A percentile compares a stretch with the other conserved stretches of the same genome.
Conservation (phyloP, 306 rosid genomes). For the Potentilla sterilis region DNA sequence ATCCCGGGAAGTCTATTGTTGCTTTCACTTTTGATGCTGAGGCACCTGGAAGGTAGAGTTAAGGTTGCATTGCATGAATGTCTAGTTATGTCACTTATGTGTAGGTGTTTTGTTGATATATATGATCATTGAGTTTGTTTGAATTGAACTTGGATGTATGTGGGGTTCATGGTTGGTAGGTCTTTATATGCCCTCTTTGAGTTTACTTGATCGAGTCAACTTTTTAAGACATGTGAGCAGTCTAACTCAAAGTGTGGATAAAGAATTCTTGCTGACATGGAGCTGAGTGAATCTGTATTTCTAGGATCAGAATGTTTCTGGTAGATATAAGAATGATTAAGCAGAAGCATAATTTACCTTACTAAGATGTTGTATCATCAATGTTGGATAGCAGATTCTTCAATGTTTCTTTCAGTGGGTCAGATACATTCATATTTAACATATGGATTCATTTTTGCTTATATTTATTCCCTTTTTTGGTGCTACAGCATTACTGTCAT, state of each 20-base stretch:
- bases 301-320: background rate
- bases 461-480: conserved; percentile 2
- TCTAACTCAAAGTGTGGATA: background rate
- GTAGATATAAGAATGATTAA: background rate
- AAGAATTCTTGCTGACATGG: background rate
- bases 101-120: background rate
- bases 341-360: no score
- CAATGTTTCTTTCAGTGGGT: background rate
- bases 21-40: conserved; percentile 52
- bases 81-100: background rate
- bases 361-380: background rate
- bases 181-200: background rate
- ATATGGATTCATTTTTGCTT: background rate
- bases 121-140: background rate
- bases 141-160: background rate
- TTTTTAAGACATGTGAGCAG: background rate
- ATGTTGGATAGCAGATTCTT: background rate
- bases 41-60: conserved; percentile 37
- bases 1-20: conserved; percentile 36
- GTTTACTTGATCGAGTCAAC: conserved; percentile 7
- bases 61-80: background rate
- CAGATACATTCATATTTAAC: background rate
- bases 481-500: conserved; percentile 43
- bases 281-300: background rate
- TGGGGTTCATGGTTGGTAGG: background rate